Conservation (phyloP, 305 asterid species). For the Fraxinus velutina region DNA sequence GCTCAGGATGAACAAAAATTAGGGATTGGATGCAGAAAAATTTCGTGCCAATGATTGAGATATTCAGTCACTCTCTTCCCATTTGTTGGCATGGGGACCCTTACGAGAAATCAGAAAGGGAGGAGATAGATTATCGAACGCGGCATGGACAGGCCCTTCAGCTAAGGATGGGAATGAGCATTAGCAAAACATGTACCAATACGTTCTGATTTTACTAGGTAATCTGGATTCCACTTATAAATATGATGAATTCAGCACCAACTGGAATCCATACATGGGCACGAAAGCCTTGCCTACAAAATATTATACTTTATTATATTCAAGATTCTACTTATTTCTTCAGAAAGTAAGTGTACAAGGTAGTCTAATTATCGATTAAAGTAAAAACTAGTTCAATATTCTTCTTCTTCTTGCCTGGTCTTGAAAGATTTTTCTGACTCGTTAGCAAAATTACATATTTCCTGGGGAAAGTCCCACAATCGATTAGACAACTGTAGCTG, state of each 20-base stretch:
- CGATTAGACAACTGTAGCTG: conserved; percentile 5
- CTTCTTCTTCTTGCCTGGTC: background rate
- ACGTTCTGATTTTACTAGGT: background rate
- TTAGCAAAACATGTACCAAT: background rate
- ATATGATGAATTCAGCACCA: background rate
- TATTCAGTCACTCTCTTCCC: background rate
- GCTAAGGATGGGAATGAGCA: background rate
- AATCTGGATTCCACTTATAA: background rate
- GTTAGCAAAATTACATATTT: background rate
- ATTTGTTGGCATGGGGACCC: background rate
- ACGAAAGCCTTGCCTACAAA: background rate
- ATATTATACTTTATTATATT: background rate
- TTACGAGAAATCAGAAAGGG: background rate
- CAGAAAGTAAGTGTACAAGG: background rate
- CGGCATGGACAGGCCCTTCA: background rate
- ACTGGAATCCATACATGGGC: background rate
- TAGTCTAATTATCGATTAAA: background rate
- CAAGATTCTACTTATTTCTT: background rate
- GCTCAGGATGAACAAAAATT: background rate
- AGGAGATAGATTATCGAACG: background rate
- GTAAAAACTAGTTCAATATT: background rate
- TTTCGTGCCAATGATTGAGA: background rate
- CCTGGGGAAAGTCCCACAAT: background rate
- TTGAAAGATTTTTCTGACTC: background rate
- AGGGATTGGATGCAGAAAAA: background rate